Percentiles rank a stretch among this genome's conserved stretches.
Conservation (phyloP, 2,329 filamentous ascomycete species). For the Calonectria pteridis region DNA sequence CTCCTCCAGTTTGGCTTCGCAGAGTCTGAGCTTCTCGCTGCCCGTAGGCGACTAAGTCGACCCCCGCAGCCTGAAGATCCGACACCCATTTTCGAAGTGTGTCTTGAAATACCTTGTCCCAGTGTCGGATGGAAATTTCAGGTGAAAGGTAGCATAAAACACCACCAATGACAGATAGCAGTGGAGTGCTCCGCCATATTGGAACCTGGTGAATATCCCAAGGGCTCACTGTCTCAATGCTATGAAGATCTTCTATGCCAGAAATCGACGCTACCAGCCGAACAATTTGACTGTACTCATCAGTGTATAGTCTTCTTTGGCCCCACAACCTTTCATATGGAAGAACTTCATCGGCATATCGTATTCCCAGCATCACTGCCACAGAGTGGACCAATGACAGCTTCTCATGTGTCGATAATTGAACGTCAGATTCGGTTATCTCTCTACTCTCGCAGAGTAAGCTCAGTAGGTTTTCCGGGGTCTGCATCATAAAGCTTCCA, state of each 20-base stretch:
- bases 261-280: neutral
- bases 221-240: conserved; percentile 32
- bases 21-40: conserved; percentile 19
- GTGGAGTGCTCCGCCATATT: conserved; percentile 38
- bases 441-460: conserved; percentile 24
- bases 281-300: conserved; percentile 26
- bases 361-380: conserved; percentile 36
- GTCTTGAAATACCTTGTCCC: conserved; percentile 37
- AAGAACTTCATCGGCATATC: conserved; percentile 31
- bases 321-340: neutral
- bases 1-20: conserved; percentile 6
- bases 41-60: conserved; percentile 43
- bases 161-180: conserved; percentile 43
- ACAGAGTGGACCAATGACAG: conserved; percentile 43
- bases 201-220: conserved; percentile 42
- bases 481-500: conserved; percentile 27
- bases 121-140: conserved; percentile 7
- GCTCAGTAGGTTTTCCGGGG: rapidly evolving
- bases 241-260: conserved; percentile 8
- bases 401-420: conserved; percentile 20
- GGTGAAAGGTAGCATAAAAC: conserved; percentile 41
- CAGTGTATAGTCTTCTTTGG: conserved; percentile 1
- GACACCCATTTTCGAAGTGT: conserved; percentile 33
- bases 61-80: conserved; percentile 23
- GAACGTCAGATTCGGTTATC: conserved; percentile 19